Conservation (phyloP, 192 early-diverging fungal genomes). For the Dissophora globulifera region DNA sequence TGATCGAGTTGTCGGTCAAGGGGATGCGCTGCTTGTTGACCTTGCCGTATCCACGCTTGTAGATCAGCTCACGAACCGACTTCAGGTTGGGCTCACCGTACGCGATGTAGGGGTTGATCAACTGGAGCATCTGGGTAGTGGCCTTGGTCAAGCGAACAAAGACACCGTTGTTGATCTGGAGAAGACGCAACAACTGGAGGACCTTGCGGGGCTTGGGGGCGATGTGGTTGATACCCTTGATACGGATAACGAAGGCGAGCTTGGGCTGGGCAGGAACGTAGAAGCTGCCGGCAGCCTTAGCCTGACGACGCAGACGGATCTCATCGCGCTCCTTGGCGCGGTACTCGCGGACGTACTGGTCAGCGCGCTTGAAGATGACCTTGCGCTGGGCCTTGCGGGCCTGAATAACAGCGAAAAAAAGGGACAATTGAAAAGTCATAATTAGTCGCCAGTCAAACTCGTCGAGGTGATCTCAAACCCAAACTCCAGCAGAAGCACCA, state of each 20-base stretch:
- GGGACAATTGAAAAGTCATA: too few relatives aligned
- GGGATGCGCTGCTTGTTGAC: slow-evolving; percentile 97
- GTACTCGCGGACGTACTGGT: slow-evolving; percentile 99
- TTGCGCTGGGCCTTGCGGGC: slow-evolving; percentile 76
- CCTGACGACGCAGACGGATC: slow-evolving; percentile 92
- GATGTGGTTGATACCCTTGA: slow-evolving; percentile 99
- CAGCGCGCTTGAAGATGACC: slow-evolving; percentile 99
- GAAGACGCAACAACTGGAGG: slow-evolving; percentile 97
- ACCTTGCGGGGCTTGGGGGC: slow-evolving; percentile 99
- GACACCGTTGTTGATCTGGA: slow-evolving; percentile 99
- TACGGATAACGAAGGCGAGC: slow-evolving; percentile 98
- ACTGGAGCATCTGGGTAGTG: slow-evolving; percentile 96
- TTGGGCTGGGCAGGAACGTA: slow-evolving; percentile 97
- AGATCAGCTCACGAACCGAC: slow-evolving; percentile 98
- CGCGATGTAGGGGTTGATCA: slow-evolving; percentile 95
- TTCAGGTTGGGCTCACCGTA: slow-evolving; percentile 97
- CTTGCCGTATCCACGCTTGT: slow-evolving; percentile 99
- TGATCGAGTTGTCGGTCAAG: slow-evolving; percentile 95
- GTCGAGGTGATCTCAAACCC: too few relatives aligned
- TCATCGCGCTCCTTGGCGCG: slow-evolving; percentile 86
- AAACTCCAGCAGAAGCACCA: too few relatives aligned
- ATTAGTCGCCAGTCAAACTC: slow-evolving; percentile 15
- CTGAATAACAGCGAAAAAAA: slow-evolving; percentile 28
- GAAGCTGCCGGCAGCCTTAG: slow-evolving; percentile 90
- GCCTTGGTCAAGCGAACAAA: slow-evolving; percentile 97